Percentiles rank a stretch among this genome's conserved stretches.
phyloP scores from a whole-genome alignment of 2,329 filamentous ascomycete genomes.

The Tolypocladium tropicale region DNA sequence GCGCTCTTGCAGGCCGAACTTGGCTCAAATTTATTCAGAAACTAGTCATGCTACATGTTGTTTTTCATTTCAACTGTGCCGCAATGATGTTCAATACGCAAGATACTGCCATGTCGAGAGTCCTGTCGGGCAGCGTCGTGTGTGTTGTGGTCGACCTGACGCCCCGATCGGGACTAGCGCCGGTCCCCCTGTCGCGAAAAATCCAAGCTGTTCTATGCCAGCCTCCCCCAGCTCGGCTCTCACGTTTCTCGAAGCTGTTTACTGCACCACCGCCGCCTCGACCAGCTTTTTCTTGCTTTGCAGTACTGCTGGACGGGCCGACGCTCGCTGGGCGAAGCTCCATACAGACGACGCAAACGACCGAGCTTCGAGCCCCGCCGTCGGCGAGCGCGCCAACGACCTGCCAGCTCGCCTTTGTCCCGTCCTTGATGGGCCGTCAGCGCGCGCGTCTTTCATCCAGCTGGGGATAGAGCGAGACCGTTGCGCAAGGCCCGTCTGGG shows the following conservation, averaged over 20 bases:
- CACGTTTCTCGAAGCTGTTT: neutral
- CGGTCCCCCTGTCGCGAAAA: conserved; percentile 22
- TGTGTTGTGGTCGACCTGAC: neutral
- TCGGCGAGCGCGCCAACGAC: conserved; percentile 9
- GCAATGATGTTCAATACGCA: too few species aligned
- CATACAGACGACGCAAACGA: neutral
- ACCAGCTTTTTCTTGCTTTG: neutral
- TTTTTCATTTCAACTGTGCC: too few species aligned
- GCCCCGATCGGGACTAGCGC: conserved; percentile 1
- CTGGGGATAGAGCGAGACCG: neutral
- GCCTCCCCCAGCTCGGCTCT: conserved; percentile 18
- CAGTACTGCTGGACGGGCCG: neutral
- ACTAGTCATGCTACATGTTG: neutral
- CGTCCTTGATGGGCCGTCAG: conserved; percentile 19
- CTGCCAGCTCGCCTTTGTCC: neutral
- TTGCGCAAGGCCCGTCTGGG: neutral
- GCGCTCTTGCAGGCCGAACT: too few species aligned
- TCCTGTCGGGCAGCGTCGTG: neutral
- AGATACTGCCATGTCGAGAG: too few species aligned
- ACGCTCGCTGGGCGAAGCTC: conserved; percentile 4
- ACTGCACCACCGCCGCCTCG: neutral
- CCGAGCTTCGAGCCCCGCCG: neutral
- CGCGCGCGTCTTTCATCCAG: conserved; percentile 9
- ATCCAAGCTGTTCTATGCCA: conserved; percentile 24
- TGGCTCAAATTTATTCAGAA: neutral